A percentile compares a stretch with the other conserved stretches of the same genome.
phyloP scores from a whole-genome alignment of 345 rosid genomes.

The Brassica rapa region DNA sequence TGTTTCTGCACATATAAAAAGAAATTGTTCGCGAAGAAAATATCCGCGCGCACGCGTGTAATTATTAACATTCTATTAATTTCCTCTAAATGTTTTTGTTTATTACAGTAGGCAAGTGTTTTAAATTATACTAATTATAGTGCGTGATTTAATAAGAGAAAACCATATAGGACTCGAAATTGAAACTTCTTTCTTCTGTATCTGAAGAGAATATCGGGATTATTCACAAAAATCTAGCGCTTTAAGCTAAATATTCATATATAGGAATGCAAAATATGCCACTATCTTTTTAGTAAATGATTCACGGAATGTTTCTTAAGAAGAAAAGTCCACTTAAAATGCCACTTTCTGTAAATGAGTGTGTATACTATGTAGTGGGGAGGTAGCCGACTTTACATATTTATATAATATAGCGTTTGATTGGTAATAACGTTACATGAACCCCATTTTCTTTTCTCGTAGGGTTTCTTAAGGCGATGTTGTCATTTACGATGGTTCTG shows the following conservation, averaged over 20 bases:
- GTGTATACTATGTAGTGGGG: slow-evolving; percentile 34
- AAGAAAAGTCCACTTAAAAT: slow-evolving; percentile 33
- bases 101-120: background rate
- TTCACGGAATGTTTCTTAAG: slow-evolving; percentile 15
- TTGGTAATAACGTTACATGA: background rate
- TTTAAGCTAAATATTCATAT: background rate
- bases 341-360: slow-evolving; percentile 28
- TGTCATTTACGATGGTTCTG: background rate
- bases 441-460: background rate
- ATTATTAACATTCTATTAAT: slow-evolving; percentile 13
- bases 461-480: background rate
- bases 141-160: background rate
- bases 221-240: background rate
- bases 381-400: slow-evolving; percentile 36
- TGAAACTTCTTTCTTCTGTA: background rate
- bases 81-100: background rate
- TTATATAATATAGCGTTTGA: background rate
- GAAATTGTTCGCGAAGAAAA: background rate
- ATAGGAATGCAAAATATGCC: background rate
- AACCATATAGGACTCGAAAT: background rate
- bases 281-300: background rate
- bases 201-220: background rate
- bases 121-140: background rate
- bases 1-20: background rate
- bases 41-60: slow-evolving; percentile 32